These are phyloP conservation scores for Talaromyces sp. DNA, from an alignment of 2,329 filamentous ascomycete species.

Conservation along the genomic window DNA sequence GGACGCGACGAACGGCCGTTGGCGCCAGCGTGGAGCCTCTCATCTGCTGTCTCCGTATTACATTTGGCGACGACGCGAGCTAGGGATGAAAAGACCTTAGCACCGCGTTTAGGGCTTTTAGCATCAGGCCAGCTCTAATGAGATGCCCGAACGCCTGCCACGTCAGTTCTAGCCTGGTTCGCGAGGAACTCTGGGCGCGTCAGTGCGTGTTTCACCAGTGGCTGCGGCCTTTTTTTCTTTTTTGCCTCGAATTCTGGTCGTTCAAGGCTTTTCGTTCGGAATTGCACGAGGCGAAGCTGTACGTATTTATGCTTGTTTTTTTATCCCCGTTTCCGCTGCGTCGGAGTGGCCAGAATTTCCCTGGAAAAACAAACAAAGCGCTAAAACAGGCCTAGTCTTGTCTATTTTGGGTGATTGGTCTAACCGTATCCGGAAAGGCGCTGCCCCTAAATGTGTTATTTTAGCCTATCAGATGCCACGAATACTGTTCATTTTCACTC, in stretches of 20 bases:
- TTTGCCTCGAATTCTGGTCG: neutral
- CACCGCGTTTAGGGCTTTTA: neutral
- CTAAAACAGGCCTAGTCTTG: neutral
- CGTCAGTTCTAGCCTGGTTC: neutral
- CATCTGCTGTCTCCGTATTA: neutral
- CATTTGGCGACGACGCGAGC: neutral
- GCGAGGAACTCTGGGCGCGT: neutral
- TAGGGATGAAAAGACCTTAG: neutral
- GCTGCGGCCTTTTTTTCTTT: neutral
- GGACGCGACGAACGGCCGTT: neutral
- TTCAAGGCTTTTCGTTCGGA: neutral
- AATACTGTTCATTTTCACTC: neutral
- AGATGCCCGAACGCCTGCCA: neutral
- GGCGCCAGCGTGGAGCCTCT: neutral
- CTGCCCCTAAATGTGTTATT: neutral
- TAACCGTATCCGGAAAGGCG: neutral
- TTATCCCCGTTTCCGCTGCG: neutral
- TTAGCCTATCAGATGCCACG: neutral
- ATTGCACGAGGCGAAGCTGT: neutral
- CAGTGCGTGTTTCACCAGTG: neutral
- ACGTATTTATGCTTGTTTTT: neutral
- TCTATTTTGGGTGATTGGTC: neutral
- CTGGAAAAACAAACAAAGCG: neutral
- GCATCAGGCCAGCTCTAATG: neutral
- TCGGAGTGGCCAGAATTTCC: neutral